Percentiles rank a stretch among this genome's conserved stretches.
These are phyloP conservation scores for Penicillium sp. DNA, from an alignment of 2,329 filamentous ascomycete genomes.

Conservation along the genomic window DNA sequence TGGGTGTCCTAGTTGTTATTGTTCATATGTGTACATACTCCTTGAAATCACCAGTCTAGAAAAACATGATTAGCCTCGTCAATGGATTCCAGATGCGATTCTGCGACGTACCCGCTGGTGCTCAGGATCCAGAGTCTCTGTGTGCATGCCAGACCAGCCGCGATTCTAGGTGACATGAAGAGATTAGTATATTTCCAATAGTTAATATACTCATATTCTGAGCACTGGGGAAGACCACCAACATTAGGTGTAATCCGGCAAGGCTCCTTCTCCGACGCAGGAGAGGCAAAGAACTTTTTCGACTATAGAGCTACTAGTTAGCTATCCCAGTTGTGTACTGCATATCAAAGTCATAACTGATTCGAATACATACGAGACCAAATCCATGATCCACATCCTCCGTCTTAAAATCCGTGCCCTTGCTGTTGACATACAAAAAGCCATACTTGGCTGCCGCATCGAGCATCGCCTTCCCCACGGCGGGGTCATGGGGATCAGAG, in stretches of 20 bases:
- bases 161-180: conserved; percentile 64
- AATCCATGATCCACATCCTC: conserved; percentile 74
- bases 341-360: background rate
- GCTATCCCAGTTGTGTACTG: conserved; percentile 3
- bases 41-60: conserved; percentile 81
- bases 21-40: conserved; percentile 62
- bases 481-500: conserved; percentile 63
- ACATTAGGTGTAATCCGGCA: conserved; percentile 74
- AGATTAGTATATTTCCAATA: too few relatives aligned
- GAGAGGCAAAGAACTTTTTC: conserved; percentile 72
- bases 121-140: conserved; percentile 84
- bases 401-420: conserved; percentile 70
- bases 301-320: conserved; percentile 58
- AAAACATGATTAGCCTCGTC: conserved; percentile 20
- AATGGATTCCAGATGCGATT: background rate
- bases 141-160: conserved; percentile 88
- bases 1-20: background rate
- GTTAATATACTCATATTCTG: too few relatives aligned
- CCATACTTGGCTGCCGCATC: conserved; percentile 81
- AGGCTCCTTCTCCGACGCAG: conserved; percentile 72
- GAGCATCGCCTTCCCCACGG: conserved; percentile 71
- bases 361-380: conserved; percentile 65
- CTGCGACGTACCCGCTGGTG: conserved; percentile 70
- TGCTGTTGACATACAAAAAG: conserved; percentile 86
- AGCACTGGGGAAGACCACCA: conserved; percentile 21